Evolutionary conservation across 2,329 filamentous ascomycete species (phyloP).

Genomic region (Hypomyces perniciosus): DNA sequence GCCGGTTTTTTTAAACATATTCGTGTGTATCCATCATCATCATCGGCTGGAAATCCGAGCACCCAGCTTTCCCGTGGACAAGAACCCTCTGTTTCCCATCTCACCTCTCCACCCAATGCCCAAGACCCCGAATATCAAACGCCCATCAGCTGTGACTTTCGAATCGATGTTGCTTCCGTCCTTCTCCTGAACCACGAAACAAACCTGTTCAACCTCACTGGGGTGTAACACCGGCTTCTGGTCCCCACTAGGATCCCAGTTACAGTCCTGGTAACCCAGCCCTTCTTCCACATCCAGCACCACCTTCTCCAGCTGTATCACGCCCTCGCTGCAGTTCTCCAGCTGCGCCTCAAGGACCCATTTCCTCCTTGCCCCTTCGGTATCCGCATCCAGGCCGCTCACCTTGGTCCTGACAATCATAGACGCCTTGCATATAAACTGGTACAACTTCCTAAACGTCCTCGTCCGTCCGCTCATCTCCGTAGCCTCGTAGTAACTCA

Average conservation of each 20-base stretch:
- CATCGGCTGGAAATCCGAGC: constrained; percentile 35
- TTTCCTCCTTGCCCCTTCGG: constrained; percentile 21
- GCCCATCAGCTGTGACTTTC: constrained; percentile 45
- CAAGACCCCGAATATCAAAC: constrained; percentile 70
- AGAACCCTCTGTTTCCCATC: constrained; percentile 82
- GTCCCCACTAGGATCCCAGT: constrained; percentile 44
- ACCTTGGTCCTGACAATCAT: constrained; percentile 89
- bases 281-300: constrained; percentile 48
- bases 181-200: constrained; percentile 52
- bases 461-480: constrained; percentile 64
- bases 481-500: constrained; percentile 88
- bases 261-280: constrained; percentile 48
- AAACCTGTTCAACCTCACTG: constrained; percentile 60
- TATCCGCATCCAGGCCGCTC: constrained; percentile 35
- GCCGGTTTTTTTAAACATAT: not conserved
- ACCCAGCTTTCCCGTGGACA: constrained; percentile 79
- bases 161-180: constrained; percentile 31
- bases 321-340: constrained; percentile 85
- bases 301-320: constrained; percentile 69
- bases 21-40: constrained; percentile 12
- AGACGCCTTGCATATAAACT: constrained; percentile 88
- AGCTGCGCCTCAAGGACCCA: constrained; percentile 91
- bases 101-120: constrained; percentile 82
- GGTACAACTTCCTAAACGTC: constrained; percentile 92
- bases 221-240: constrained; percentile 52